Evolutionary conservation across 2,329 filamentous ascomycete species (phyloP).

Genomic region (Aureobasidium vineae): DNA sequence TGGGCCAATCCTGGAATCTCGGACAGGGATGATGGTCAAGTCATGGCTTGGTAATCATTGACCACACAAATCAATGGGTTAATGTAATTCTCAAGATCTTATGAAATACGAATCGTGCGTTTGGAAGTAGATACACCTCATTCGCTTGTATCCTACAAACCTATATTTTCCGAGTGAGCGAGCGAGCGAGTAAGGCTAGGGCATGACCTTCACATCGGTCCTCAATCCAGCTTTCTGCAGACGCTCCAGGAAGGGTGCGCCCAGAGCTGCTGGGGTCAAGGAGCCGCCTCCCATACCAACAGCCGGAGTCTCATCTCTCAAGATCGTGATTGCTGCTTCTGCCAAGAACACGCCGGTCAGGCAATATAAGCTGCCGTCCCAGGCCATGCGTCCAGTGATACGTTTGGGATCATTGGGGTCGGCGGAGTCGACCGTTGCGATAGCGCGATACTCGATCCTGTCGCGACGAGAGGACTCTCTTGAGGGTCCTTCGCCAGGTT

Average conservation of each 20-base stretch:
- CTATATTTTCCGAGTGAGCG: not conserved
- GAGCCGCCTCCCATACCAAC: constrained; percentile 62
- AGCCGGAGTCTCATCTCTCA: constrained; percentile 55
- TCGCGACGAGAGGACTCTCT: constrained; percentile 14
- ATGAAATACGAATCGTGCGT: not conserved
- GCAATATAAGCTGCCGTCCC: constrained; percentile 63
- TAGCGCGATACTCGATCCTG: constrained; percentile 59
- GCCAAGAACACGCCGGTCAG: constrained; percentile 64
- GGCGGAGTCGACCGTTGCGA: constrained; percentile 60
- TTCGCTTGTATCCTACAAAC: not conserved
- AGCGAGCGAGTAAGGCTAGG: constrained; percentile 27
- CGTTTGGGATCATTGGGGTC: constrained; percentile 49
- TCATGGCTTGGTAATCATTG: constrained; percentile 36
- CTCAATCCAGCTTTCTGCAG: constrained; percentile 61
- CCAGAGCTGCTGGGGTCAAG: constrained; percentile 69
- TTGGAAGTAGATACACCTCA: not conserved
- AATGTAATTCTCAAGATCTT: not conserved
- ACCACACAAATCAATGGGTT: not conserved
- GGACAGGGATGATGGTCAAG: constrained; percentile 35
- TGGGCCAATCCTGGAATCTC: constrained; percentile 41
- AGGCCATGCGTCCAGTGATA: constrained; percentile 57
- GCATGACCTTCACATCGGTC: constrained; percentile 50
- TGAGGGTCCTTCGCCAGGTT: constrained; percentile 50
- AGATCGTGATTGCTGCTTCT: constrained; percentile 63
- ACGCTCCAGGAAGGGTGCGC: constrained; percentile 64